Evolutionary conservation across 2,329 filamentous ascomycete genomes (phyloP).

Genomic region (Aspergillus glaucus): DNA sequence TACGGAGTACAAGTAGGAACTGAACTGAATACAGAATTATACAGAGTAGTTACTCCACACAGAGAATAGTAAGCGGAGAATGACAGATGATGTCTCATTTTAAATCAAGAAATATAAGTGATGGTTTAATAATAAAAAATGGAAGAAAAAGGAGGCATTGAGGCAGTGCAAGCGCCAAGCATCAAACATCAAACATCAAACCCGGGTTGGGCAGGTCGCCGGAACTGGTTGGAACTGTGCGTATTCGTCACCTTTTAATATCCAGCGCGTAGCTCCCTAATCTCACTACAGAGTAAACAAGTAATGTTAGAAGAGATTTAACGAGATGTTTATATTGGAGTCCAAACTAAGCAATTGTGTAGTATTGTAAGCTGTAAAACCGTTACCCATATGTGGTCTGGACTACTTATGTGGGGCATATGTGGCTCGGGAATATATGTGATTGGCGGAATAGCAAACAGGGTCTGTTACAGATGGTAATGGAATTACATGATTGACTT

Average conservation of each 20-base stretch:
- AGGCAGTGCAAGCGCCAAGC: slow-evolving; percentile 26
- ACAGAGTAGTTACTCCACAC: no score
- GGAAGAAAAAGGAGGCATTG: slow-evolving; percentile 8
- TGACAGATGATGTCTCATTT: no score
- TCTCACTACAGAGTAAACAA: no score
- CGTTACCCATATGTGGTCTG: neutral
- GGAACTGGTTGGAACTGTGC: neutral
- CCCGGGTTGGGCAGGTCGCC: slow-evolving; percentile 1
- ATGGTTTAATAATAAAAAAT: no score
- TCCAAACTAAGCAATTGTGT: neutral
- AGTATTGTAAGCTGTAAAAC: neutral
- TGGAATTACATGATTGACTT: neutral
- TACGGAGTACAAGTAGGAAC: no score
- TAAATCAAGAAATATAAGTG: no score
- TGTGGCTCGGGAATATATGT: neutral
- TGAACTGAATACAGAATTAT: no score
- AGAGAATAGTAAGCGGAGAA: no score
- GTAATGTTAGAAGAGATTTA: no score
- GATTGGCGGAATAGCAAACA: neutral
- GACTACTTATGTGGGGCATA: neutral
- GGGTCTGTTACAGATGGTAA: neutral
- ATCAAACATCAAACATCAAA: neutral
- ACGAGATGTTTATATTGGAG: neutral
- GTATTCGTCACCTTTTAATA: neutral
- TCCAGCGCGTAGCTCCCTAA: no score